Evolutionary conservation across 352 stramenopile genomes (phyloP).

Genomic region (Pythium graminicola): DNA sequence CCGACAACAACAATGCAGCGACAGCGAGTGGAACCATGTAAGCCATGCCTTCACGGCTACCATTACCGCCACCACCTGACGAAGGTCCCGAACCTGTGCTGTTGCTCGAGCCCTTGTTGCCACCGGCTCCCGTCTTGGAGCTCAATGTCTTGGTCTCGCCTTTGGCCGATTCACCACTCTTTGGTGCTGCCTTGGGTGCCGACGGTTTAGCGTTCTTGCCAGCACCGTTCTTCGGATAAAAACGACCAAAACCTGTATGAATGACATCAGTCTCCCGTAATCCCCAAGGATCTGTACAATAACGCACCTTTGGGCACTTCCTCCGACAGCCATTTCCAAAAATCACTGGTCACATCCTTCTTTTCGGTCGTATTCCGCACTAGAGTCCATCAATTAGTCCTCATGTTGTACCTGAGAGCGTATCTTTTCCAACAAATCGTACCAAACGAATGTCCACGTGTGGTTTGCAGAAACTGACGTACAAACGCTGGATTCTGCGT

Average conservation of each 20-base stretch:
- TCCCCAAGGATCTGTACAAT: neutral
- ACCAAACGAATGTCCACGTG: constrained; percentile 50
- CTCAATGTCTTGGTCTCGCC: constrained; percentile 65
- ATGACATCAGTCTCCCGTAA: neutral
- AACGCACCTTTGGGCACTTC: constrained; percentile 59
- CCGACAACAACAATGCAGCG: constrained; percentile 65
- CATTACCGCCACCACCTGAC: constrained; percentile 28
- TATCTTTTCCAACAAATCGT: constrained; percentile 17
- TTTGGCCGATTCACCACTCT: constrained; percentile 37
- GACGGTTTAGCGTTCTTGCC: constrained; percentile 31
- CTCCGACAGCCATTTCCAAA: constrained; percentile 70
- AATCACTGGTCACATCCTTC: constrained; percentile 48
- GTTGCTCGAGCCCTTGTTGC: constrained; percentile 30
- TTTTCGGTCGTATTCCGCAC: constrained; percentile 35
- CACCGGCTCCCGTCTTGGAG: constrained; percentile 42
- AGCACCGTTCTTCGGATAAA: constrained; percentile 73
- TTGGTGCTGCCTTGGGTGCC: constrained; percentile 46
- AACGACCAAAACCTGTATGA: constrained; percentile 60
- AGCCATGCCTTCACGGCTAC: constrained; percentile 52
- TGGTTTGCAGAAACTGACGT: constrained; percentile 47
- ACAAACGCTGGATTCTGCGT: constrained; percentile 30
- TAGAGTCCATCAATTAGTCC: constrained; percentile 14
- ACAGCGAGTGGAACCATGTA: constrained; percentile 72
- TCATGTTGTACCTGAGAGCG: neutral
- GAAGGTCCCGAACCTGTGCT: constrained; percentile 23